A percentile compares a stretch with the other conserved stretches of the same genome.
phyloP scores from a whole-genome alignment of 2,329 filamentous ascomycete species.

The Nemania serpens region DNA sequence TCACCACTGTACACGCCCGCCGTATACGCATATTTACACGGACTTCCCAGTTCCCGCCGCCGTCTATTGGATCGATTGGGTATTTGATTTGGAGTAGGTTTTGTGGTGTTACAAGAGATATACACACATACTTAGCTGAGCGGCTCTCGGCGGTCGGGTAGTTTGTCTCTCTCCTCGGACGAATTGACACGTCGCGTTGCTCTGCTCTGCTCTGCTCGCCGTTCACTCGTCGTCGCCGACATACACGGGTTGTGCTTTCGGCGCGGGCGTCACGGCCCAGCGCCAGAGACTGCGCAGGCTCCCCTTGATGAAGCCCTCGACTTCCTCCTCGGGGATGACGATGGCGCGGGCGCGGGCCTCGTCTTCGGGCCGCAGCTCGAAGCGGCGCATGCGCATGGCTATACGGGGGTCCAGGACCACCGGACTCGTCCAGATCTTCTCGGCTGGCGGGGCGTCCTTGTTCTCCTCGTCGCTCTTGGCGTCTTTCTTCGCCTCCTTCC shows the following conservation, averaged over 20 bases:
- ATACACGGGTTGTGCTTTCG: slow-evolving; percentile 11
- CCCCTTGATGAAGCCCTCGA: slow-evolving; percentile 72
- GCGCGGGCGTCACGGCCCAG: slow-evolving; percentile 52
- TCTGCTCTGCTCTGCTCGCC: background rate
- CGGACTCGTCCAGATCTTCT: slow-evolving; percentile 76
- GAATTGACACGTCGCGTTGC: background rate
- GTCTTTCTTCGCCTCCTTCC: slow-evolving; percentile 54
- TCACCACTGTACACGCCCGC: too few species aligned
- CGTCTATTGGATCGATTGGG: too few species aligned
- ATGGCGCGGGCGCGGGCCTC: slow-evolving; percentile 69
- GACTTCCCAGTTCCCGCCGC: too few species aligned
- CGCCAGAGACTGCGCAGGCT: slow-evolving; percentile 57
- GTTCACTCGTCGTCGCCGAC: slow-evolving; percentile 14
- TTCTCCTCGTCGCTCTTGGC: slow-evolving; percentile 41
- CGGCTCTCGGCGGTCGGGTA: background rate
- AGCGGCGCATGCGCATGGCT: slow-evolving; percentile 77
- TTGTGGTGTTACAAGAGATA: slow-evolving; percentile 16
- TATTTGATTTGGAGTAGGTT: background rate
- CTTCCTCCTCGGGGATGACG: slow-evolving; percentile 67
- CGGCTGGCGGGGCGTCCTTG: slow-evolving; percentile 41
- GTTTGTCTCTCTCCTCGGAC: background rate
- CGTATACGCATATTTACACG: too few species aligned
- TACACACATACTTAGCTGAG: too few species aligned
- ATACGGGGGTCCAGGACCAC: slow-evolving; percentile 79
- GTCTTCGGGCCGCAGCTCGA: slow-evolving; percentile 70